Base-by-base conservation (phyloP, 306 rosid species). In the Vigna mungo region DNA sequence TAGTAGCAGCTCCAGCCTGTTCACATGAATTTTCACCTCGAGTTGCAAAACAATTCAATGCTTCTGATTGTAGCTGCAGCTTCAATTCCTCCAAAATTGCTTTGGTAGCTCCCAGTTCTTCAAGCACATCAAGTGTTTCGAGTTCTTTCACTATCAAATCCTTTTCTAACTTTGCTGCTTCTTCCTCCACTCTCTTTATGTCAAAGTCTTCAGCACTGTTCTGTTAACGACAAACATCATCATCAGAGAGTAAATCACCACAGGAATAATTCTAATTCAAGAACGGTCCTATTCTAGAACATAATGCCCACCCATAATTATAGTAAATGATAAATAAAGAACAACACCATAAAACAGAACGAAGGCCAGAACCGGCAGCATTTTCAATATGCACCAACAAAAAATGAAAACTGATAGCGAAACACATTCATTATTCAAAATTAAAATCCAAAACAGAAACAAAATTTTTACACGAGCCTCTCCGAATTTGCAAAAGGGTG, bases 101-200 rank as follows among this genome's bases (percentile, higher is more conserved):
- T 75, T 95, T 95, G 23, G 99, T 91, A 60, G 97, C 86, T 64
- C 96, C 95, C 4, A 95, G 84, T 80, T 95, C 97, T 86, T 95
- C 99, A 21, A 95, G 92, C 39, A 95, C 94, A 76, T 95, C 99
- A 44, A 95, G 97, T 14, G 99, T 92, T 87, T 95, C 97, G 0
- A 95, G 88, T 78, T 95, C 99, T 72, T 95, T 95, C 39, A 95
- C 96, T 30, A 95, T 95, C 82, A 95, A 86, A 84, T 95, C 96
- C 86, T 95, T 95, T 86, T 95, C 99, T 84, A 95, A 82, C 87
- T 92, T 92, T 5, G 96, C 89, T 12, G 99, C 96, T 79, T 89
- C 93, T 79, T 91, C 98, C 81, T 89, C 98, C 86, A 93, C 90
- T 79, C 78, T 93, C 88, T 92, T 95, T 47, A 95, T 84, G 86